These are phyloP conservation scores for Dactylellina cionopaga DNA, from an alignment of 2,329 filamentous ascomycete genomes.

Conservation along the genomic window DNA sequence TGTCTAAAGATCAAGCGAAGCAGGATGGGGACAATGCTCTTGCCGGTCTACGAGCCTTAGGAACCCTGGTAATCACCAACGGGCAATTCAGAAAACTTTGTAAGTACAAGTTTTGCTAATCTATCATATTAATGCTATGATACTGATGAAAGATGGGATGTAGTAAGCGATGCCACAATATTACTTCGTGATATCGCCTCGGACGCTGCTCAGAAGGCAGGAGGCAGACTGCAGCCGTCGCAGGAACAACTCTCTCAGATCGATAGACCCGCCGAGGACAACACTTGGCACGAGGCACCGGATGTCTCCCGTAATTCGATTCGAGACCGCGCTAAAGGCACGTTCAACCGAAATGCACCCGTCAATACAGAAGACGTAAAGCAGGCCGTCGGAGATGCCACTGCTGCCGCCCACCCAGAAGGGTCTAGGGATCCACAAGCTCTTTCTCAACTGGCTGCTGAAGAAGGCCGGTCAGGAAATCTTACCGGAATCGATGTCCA, in stretches of 20 bases:
- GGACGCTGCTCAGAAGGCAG: constrained; percentile 84
- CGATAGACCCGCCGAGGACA: constrained; percentile 85
- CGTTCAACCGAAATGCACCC: constrained; percentile 68
- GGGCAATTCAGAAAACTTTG: constrained; percentile 92
- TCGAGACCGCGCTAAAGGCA: constrained; percentile 73
- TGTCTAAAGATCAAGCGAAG: constrained; percentile 79
- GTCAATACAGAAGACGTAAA: constrained; percentile 68
- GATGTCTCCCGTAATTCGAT: constrained; percentile 76
- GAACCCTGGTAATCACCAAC: constrained; percentile 90
- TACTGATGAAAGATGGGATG: constrained; percentile 48
- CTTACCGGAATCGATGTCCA: constrained; percentile 66
- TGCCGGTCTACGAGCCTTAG: constrained; percentile 85
- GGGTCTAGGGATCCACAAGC: constrained; percentile 68
- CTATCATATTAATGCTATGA: background rate
- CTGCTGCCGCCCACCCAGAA: constrained; percentile 67
- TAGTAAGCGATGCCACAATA: constrained; percentile 78
- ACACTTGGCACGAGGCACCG: constrained; percentile 91
- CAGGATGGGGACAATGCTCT: constrained; percentile 85
- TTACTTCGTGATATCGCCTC: constrained; percentile 90
- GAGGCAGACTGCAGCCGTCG: constrained; percentile 77
- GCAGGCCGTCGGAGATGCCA: constrained; percentile 69
- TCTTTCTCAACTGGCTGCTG: constrained; percentile 63
- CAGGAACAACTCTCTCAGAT: constrained; percentile 80
- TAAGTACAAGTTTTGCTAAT: constrained; percentile 62
- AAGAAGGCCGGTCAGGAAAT: constrained; percentile 64